Evolutionary conservation across 306 rosid genomes (phyloP), one percentile per base, ranked within the genome.

Genomic region (Gillenia trifoliata): DNA sequence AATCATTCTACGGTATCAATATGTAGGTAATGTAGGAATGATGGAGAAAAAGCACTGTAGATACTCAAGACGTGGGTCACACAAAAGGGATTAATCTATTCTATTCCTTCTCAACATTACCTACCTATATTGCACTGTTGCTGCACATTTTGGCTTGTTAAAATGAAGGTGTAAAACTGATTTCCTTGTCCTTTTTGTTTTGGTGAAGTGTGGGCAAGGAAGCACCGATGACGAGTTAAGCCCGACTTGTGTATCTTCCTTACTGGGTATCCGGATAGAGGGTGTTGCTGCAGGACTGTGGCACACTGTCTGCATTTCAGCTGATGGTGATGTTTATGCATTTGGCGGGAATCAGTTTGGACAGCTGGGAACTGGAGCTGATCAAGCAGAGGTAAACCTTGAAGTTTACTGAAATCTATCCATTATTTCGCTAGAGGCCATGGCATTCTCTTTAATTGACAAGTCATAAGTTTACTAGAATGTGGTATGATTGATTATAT

Each of bases 301-400:
- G 97, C 98, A 93, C 83, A 88, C 96, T 13, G 89, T 93, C 70
- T 93, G 97, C 77, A 79, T 81, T 80, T 91, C 98, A 63, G 84
- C 92, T 8, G 92, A 91, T 64, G 98, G 98, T 25, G 97, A 85
- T 69, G 92, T 91, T 15, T 93, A 89, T 78, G 77, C 96, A 68
- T 93, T 93, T 85, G 98, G 97, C 4, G 94, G 98, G 30, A 93
- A 93, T 77, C 97, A 93, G 75, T 93, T 93, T 84, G 97, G 98
- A 72, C 96, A 93, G 89, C 86, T 93, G 75, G 98, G 98, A 80
- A 93, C 98, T 26, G 97, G 97, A 66, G 75, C 84, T 34, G 97
- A 88, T 59, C 91, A 93, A 80, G 92, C 97, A 20, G 97, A 91
- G 98, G 97, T 93, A 82, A 56, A 59, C 23, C 47, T 68, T 71